Evolutionary conservation across 2,329 filamentous ascomycete genomes (phyloP).

Genomic region (Bipolaris oryzae): DNA sequence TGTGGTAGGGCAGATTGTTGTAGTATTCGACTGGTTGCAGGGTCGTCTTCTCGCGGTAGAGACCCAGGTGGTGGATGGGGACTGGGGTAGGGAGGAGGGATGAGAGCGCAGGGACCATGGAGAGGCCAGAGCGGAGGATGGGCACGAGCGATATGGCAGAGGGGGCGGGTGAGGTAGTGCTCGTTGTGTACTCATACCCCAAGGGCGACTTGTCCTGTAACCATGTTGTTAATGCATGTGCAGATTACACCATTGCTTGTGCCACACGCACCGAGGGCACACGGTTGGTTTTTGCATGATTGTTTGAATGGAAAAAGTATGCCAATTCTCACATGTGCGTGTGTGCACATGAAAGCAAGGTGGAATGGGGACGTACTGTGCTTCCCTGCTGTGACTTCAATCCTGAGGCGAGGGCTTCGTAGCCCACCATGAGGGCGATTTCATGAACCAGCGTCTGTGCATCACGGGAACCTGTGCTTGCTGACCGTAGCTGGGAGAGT

Average conservation of each 20-base stretch:
- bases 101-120: constrained; percentile 88
- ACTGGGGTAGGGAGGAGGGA: constrained; percentile 79
- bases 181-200: constrained; percentile 74
- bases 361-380: constrained; percentile 60
- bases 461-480: constrained; percentile 71
- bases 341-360: neutral
- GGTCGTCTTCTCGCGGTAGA: constrained; percentile 88
- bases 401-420: constrained; percentile 74
- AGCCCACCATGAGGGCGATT: constrained; percentile 80
- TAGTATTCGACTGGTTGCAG: constrained; percentile 95
- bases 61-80: constrained; percentile 88
- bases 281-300: neutral
- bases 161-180: constrained; percentile 67
- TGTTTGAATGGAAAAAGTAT: neutral
- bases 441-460: constrained; percentile 85
- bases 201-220: constrained; percentile 76
- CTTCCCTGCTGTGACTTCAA: constrained; percentile 64
- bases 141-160: constrained; percentile 79
- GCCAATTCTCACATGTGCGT: neutral
- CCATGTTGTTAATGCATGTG: neutral
- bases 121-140: constrained; percentile 88
- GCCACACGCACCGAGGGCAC: neutral
- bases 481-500: constrained; percentile 84
- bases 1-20: constrained; percentile 88
- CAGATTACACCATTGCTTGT: constrained; percentile 7